phyloP scores from a whole-genome alignment of 306 rosid genomes.

The Cicer pinnatifidum region DNA sequence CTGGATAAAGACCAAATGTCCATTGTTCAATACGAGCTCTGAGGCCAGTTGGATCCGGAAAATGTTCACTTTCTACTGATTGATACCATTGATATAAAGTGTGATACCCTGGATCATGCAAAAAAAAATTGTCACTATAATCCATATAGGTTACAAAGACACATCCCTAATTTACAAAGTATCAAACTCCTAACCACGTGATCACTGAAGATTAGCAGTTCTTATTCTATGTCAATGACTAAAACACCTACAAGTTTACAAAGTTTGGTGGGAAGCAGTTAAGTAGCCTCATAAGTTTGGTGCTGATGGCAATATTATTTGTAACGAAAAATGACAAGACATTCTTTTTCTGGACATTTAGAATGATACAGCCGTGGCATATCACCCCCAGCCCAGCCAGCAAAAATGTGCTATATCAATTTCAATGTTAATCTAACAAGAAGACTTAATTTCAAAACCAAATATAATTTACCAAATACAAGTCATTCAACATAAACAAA shows the following conservation, averaged over 20 bases:
- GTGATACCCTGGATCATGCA: conserved; percentile 76
- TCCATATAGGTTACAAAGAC: conserved; percentile 5
- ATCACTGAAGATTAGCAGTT: conserved; percentile 2
- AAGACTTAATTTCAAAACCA: conserved; percentile 11
- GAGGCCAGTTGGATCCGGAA: conserved; percentile 98
- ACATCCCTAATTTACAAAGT: conserved; percentile 8
- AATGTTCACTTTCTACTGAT: conserved; percentile 87
- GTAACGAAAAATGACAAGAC: not conserved
- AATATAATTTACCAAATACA: conserved; percentile 11
- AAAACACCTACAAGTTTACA: not conserved
- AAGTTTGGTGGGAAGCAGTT: not conserved
- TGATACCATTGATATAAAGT: conserved; percentile 89
- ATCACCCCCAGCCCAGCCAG: not conserved
- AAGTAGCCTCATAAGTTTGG: conserved; percentile 4
- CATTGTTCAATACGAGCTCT: conserved; percentile 95
- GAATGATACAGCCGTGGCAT: not conserved
- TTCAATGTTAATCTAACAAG: conserved; percentile 6
- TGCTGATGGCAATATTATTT: not conserved
- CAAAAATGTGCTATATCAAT: not conserved
- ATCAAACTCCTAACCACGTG: conserved; percentile 1
- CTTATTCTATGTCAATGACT: conserved; percentile 7
- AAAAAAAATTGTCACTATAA: not conserved
- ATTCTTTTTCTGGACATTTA: conserved; percentile 2
- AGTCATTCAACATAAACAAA: conserved; percentile 36
- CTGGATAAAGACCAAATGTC: conserved; percentile 97